These are phyloP conservation scores for Podila horticola DNA, from an alignment of 192 early-diverging fungal species.

Conservation along the genomic window DNA sequence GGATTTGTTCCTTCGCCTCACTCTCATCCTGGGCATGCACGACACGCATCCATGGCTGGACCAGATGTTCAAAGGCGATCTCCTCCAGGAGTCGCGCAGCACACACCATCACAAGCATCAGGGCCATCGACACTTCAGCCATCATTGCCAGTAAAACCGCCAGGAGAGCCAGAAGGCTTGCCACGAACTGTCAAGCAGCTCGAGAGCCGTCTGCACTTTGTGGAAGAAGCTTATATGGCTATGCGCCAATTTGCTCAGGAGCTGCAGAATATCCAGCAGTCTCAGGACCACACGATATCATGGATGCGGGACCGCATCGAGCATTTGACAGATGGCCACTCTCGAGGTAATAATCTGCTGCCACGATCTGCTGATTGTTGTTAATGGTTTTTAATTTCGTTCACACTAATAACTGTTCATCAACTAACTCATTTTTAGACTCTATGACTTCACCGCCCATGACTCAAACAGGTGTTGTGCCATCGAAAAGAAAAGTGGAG, in stretches of 20 bases:
- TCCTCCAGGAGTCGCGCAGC: no score
- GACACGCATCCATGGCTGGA: neutral
- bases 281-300: conserved; percentile 41
- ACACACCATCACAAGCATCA: neutral
- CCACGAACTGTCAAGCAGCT: conserved; percentile 23
- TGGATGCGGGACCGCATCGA: conserved; percentile 51
- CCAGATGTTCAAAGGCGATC: neutral
- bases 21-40: neutral
- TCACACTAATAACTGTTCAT: neutral
- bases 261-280: conserved; percentile 30
- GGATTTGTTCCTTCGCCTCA: conserved; percentile 8
- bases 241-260: conserved; percentile 39
- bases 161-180: conserved; percentile 12
- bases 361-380: neutral
- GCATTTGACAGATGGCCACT: conserved; percentile 19
- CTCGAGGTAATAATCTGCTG: conserved; percentile 18
- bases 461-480: conserved; percentile 23
- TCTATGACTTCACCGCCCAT: conserved; percentile 29
- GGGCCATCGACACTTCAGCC: conserved; percentile 4
- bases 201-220: conserved; percentile 32
- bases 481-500: conserved; percentile 43
- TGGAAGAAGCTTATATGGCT: conserved; percentile 43
- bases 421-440: neutral
- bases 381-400: neutral
- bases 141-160: neutral